Conservation (phyloP, 1,284 basidiomycete genomes). For the Erythrobasidium hasegawianum region DNA sequence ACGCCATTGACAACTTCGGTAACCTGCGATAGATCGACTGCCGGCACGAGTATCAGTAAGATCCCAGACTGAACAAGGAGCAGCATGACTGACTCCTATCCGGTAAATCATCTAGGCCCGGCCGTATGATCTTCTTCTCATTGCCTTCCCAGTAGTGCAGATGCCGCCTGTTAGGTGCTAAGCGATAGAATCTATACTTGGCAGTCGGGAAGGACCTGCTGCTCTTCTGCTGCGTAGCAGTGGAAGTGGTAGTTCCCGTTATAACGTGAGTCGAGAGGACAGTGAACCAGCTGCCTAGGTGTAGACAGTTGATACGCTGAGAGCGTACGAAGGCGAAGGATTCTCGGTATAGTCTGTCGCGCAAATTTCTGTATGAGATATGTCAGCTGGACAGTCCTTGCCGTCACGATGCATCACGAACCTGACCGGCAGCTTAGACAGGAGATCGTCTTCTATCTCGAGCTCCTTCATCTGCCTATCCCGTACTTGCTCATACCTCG, state of each 20-base stretch:
- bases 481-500: conserved; percentile 79
- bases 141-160: conserved; percentile 79
- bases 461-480: conserved; percentile 92
- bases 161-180: conserved; percentile 61
- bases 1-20: conserved; percentile 58
- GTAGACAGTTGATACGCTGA: conserved; percentile 80
- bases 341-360: conserved; percentile 81
- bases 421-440: conserved; percentile 79
- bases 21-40: conserved; percentile 69
- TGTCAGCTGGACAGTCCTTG: background rate
- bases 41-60: too few species aligned
- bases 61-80: too few species aligned
- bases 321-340: conserved; percentile 88
- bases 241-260: conserved; percentile 52
- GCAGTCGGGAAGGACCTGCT: conserved; percentile 55
- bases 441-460: conserved; percentile 82
- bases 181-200: conserved; percentile 48
- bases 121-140: conserved; percentile 69
- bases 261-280: conserved; percentile 59
- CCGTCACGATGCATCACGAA: conserved; percentile 54
- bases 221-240: conserved; percentile 58
- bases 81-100: conserved; percentile 67
- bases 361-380: conserved; percentile 62
- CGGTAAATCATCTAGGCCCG: conserved; percentile 77
- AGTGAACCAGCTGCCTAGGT: conserved; percentile 85